Evolutionary conservation across 2,329 filamentous ascomycete species (phyloP).

Genomic region (Decorospora gaudefroyi): DNA sequence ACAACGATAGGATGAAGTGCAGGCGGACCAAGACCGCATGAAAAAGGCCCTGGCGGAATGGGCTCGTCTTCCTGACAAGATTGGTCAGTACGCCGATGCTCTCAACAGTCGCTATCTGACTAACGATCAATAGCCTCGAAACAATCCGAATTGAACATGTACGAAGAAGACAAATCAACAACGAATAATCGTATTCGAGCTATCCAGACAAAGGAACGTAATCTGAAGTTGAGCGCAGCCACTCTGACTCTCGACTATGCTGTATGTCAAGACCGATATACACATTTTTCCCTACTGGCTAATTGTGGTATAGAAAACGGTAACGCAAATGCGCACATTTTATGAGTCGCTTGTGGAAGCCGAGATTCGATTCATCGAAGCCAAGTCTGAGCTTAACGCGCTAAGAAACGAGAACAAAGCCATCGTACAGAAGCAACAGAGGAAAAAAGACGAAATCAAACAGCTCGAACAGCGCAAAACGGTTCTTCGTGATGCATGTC

Average conservation of each 20-base stretch:
- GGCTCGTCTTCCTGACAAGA: slow-evolving; percentile 69
- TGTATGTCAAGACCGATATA: slow-evolving; percentile 44
- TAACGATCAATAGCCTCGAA: slow-evolving; percentile 47
- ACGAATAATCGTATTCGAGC: slow-evolving; percentile 56
- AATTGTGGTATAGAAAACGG: slow-evolving; percentile 54
- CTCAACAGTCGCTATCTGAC: slow-evolving; percentile 12
- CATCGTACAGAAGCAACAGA: slow-evolving; percentile 44
- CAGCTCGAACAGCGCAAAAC: slow-evolving; percentile 23
- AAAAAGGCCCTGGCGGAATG: slow-evolving; percentile 70
- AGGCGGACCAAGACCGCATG: slow-evolving; percentile 66
- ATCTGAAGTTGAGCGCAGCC: slow-evolving; percentile 47
- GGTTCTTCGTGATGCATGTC: slow-evolving; percentile 16
- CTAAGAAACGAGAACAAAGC: slow-evolving; percentile 66
- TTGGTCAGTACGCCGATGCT: slow-evolving; percentile 58
- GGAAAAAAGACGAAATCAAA: slow-evolving; percentile 20
- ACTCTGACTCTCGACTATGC: slow-evolving; percentile 58
- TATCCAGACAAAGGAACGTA: slow-evolving; percentile 51
- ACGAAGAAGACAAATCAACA: slow-evolving; percentile 49
- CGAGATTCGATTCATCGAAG: slow-evolving; percentile 75
- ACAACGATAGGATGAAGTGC: slow-evolving; percentile 46
- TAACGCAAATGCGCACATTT: slow-evolving; percentile 65
- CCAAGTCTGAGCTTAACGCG: slow-evolving; percentile 73
- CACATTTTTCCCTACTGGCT: background rate
- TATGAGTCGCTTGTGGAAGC: slow-evolving; percentile 70
- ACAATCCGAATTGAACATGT: slow-evolving; percentile 53